Percentiles rank a stretch among this genome's conserved stretches.
These are phyloP conservation scores for Didymella glomerata DNA, from an alignment of 2,329 filamentous ascomycete species.

Conservation along the genomic window DNA sequence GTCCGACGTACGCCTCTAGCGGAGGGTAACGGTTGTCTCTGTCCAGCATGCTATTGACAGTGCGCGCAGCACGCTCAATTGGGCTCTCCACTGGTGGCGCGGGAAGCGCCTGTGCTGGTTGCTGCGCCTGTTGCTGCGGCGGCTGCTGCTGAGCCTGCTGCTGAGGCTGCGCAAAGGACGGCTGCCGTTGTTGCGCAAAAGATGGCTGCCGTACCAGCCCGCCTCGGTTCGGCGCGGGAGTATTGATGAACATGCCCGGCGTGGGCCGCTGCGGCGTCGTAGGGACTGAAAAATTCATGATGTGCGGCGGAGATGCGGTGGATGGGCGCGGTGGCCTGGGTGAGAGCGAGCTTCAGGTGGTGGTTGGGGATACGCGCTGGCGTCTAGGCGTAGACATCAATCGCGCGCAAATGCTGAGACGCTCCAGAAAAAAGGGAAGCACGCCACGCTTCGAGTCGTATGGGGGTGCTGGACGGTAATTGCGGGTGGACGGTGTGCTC, in stretches of 20 bases:
- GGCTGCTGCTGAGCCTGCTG: slow-evolving; percentile 25
- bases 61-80: slow-evolving; percentile 80
- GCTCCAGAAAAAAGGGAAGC: slow-evolving; percentile 25
- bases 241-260: slow-evolving; percentile 79
- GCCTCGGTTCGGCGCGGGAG: slow-evolving; percentile 65
- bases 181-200: slow-evolving; percentile 29
- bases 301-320: slow-evolving; percentile 21
- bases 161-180: slow-evolving; percentile 40
- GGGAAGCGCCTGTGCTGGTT: slow-evolving; percentile 34
- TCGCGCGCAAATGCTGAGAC: slow-evolving; percentile 28
- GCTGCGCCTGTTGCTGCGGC: slow-evolving; percentile 33
- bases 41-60: slow-evolving; percentile 80
- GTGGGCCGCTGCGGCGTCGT: slow-evolving; percentile 72
- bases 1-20: slow-evolving; percentile 86
- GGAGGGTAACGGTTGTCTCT: slow-evolving; percentile 85
- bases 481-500: slow-evolving; percentile 33
- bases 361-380: slow-evolving; percentile 43
- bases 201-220: slow-evolving; percentile 38
- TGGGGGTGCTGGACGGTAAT: slow-evolving; percentile 35
- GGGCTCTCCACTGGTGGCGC: slow-evolving; percentile 59
- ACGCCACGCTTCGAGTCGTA: slow-evolving; percentile 26
- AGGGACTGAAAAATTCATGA: slow-evolving; percentile 43
- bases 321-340: slow-evolving; percentile 32
- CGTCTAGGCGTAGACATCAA: slow-evolving; percentile 40
- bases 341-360: slow-evolving; percentile 38